Evolutionary conservation across 1,139 yeast genomes (phyloP), one percentile per base, ranked within the genome.

Genomic region (Pichia sp.): DNA sequence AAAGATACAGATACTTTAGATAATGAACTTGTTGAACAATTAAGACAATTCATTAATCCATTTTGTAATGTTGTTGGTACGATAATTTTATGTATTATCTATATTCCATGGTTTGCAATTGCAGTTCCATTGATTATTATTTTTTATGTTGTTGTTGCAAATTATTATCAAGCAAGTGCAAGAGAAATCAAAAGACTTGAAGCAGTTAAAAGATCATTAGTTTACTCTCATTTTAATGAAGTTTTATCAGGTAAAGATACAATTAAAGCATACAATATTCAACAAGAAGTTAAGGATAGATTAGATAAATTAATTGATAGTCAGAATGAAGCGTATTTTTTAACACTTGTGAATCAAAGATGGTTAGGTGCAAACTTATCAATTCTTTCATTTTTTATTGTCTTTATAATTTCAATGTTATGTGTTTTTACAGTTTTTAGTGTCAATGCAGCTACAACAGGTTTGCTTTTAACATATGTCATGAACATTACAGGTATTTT

Each of bases 181-280:
- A 75, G 95, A 63, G 96, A 87, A 64, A 70, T 88, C 54, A 88
- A 88, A 65, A 78, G 96, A 58, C 68, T 87, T 58, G 96, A 88
- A 64, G 87, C 95, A 2, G 61, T 78, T 7, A 77, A 83, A 60
- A 74, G 95, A 61, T 86, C 95, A 0, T 74, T 75, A 51, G 89
- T 87, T 49, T 86, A 83, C 69, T 78, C 85, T 55, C 85, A 85
- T 58, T 83, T 86, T 62, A 82, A 81, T 56, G 96, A 88, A 64
- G 72, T 84, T 2, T 71, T 88, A 55, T 75, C 75, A 53, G 96
- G 96, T 39, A 70, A 82, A 73, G 70, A 74, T 18, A 83, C 88
- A 0, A 85, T 87, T 53, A 77, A 81, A 58, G 54, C 61, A 0
- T 87, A 79, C 62, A 63, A 68, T 2, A 68, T 70, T 9, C 73